These are phyloP conservation scores for Euphorbia celastroides DNA, from an alignment of 441 rosid species.

Conservation along the genomic window DNA sequence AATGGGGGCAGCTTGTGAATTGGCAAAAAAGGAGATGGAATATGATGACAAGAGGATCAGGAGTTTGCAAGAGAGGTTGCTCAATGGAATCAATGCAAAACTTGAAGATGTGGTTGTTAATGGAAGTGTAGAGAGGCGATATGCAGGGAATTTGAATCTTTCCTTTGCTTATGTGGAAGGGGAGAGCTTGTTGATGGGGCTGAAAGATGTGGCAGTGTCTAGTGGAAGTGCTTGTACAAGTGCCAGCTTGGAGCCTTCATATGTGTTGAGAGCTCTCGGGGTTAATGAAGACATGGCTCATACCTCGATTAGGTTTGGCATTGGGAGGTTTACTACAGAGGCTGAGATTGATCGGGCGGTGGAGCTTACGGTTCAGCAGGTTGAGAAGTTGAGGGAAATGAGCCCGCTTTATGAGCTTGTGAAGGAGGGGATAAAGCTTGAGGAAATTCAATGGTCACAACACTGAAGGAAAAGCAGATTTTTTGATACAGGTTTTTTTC, in stretches of 20 bases:
- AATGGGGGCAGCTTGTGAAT: conserved; percentile 84
- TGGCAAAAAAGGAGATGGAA: conserved; percentile 83
- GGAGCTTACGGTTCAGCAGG: conserved; percentile 79
- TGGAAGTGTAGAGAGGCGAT: conserved; percentile 72
- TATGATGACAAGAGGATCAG: conserved; percentile 69
- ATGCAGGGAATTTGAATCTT: conserved; percentile 74
- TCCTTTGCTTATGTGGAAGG: conserved; percentile 96
- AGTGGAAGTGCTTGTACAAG: conserved; percentile 98
- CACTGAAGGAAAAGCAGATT: conserved; percentile 40
- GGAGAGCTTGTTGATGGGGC: conserved; percentile 95
- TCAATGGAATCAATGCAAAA: conserved; percentile 63
- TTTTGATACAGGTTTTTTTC: conserved; percentile 18
- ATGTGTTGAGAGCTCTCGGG: conserved; percentile 93
- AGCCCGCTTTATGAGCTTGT: conserved; percentile 97
- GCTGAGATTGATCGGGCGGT: conserved; percentile 78
- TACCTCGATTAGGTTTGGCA: conserved; percentile 90
- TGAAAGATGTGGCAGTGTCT: conserved; percentile 96
- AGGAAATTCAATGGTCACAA: conserved; percentile 89
- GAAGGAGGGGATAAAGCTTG: conserved; percentile 83
- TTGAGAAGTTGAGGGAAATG: conserved; percentile 90
- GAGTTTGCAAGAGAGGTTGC: conserved; percentile 60
- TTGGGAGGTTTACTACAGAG: conserved; percentile 91
- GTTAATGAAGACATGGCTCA: conserved; percentile 98
- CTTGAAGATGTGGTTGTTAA: conserved; percentile 87
- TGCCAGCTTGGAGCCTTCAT: conserved; percentile 90